Conservation (phyloP, 495 filamentous ascomycete genomes). For the Neurospora tetrasperma region DNA sequence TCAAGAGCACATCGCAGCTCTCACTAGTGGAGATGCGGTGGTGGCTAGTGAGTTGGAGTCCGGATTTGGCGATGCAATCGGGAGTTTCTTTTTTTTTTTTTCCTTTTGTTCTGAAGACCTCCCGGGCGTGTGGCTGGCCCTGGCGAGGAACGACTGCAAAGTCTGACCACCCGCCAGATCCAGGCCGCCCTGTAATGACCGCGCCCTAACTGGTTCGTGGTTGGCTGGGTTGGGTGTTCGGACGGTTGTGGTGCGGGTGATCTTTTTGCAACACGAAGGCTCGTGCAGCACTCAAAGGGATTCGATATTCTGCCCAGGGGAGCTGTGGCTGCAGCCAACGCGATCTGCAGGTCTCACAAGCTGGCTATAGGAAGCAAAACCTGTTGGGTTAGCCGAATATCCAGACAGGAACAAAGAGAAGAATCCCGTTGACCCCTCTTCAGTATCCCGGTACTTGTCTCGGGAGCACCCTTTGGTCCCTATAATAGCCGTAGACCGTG, state of each 20-base stretch:
- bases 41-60: neutral
- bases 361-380: neutral
- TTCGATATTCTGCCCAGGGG: conserved; percentile 6
- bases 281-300: conserved; percentile 7
- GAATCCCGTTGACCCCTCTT: neutral
- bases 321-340: conserved; percentile 5
- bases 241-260: conserved; percentile 2
- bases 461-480: neutral
- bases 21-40: neutral
- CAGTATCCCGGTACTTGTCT: neutral
- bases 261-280: conserved; percentile 7
- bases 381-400: neutral
- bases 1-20: neutral
- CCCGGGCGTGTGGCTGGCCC: neutral
- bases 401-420: neutral
- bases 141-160: neutral
- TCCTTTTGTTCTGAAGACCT: neutral
- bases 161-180: neutral
- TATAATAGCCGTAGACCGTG: neutral
- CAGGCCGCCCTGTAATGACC: neutral
- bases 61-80: neutral
- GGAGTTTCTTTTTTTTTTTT: neutral
- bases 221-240: neutral
- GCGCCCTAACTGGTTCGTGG: neutral
- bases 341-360: conserved; percentile 9